phyloP scores from a whole-genome alignment of 164 flowering plant species.

The Cinnamomum micranthum region DNA sequence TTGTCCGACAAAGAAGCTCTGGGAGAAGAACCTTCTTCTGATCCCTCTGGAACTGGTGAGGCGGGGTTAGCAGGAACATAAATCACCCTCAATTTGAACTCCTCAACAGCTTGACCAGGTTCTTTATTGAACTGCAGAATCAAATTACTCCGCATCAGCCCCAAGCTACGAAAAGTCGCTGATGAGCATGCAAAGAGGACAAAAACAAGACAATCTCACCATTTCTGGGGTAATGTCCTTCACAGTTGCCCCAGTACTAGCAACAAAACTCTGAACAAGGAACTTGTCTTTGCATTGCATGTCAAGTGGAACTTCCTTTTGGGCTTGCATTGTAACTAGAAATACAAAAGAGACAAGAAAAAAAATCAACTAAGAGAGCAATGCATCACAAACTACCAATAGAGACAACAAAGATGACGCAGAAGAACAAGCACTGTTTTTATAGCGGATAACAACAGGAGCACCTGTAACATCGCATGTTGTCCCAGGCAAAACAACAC shows the following conservation, averaged over 20 bases:
- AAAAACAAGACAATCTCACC: slow-evolving; percentile 31
- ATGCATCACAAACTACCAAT: not conserved
- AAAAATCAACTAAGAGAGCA: not conserved
- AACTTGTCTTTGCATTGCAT: slow-evolving; percentile 93
- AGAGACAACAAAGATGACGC: not conserved
- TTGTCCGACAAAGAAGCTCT: slow-evolving; percentile 45
- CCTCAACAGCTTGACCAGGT: slow-evolving; percentile 66
- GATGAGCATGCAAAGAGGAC: not conserved
- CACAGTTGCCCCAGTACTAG: slow-evolving; percentile 36
- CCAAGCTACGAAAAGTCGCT: not conserved
- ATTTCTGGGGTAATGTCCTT: slow-evolving; percentile 64
- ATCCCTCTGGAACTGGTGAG: slow-evolving; percentile 90
- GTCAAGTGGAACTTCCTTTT: slow-evolving; percentile 64
- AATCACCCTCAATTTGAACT: slow-evolving; percentile 74
- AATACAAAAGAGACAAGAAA: not conserved
- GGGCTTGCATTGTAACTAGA: slow-evolving; percentile 91
- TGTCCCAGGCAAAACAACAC: slow-evolving; percentile 57
- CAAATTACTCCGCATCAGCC: not conserved
- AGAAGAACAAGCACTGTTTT: not conserved
- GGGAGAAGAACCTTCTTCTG: slow-evolving; percentile 86
- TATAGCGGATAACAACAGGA: not conserved
- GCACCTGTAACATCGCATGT: slow-evolving; percentile 73
- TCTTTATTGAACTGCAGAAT: slow-evolving; percentile 69
- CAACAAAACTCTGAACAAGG: slow-evolving; percentile 68
- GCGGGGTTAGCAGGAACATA: slow-evolving; percentile 86